phyloP scores from a whole-genome alignment of 1,139 yeast species.

The Suhomyces bribrorum region DNA sequence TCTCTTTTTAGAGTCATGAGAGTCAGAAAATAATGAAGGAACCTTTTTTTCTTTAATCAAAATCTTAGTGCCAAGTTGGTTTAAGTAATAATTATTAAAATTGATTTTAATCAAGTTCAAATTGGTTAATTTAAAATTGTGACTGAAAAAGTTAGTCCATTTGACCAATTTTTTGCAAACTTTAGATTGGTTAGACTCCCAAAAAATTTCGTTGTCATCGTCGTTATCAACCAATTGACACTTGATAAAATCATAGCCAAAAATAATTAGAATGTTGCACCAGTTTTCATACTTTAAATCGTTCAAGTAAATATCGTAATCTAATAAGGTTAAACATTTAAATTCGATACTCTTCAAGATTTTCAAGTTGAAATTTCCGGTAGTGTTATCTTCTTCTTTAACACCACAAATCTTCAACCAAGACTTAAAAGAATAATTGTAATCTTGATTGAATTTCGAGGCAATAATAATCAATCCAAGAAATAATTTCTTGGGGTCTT shows the following conservation, averaged over 20 bases:
- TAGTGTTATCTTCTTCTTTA: conserved; percentile 21
- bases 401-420: conserved; percentile 79
- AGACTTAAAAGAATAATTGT: conserved; percentile 65
- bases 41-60: conserved; percentile 20
- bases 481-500: conserved; percentile 66
- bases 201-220: conserved; percentile 26
- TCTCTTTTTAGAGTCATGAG: conserved; percentile 21
- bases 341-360: conserved; percentile 57
- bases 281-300: conserved; percentile 54
- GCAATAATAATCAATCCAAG: conserved; percentile 68
- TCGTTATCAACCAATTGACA: conserved; percentile 18
- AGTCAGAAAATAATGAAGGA: conserved; percentile 18
- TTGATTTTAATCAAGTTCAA: conserved; percentile 26
- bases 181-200: conserved; percentile 29
- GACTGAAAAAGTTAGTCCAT: conserved; percentile 33
- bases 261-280: conserved; percentile 49
- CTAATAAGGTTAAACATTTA: conserved; percentile 51
- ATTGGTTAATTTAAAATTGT: conserved; percentile 18
- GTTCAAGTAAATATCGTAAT: conserved; percentile 58
- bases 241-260: conserved; percentile 47
- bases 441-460: conserved; percentile 72
- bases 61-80: conserved; percentile 39
- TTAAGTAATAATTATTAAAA: conserved; percentile 33
- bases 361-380: conserved; percentile 27
- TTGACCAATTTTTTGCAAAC: conserved; percentile 28